phyloP scores from a whole-genome alignment of 2,329 filamentous ascomycete genomes.

The Trichothecium roseum region DNA sequence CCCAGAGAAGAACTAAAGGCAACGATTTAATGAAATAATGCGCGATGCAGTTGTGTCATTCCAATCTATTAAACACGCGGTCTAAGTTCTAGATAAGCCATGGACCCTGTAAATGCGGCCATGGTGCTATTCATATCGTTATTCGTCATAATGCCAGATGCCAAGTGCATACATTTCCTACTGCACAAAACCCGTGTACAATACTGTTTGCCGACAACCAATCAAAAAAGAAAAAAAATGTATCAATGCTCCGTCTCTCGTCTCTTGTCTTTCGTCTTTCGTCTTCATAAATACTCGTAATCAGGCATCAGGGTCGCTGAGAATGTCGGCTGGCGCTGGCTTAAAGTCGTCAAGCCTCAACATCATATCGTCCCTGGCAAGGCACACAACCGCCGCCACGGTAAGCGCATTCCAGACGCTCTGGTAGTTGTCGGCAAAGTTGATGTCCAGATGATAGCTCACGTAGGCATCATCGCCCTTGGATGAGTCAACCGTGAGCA shows the following conservation, averaged over 20 bases:
- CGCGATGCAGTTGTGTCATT: too few relatives aligned
- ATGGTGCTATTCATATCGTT: background rate
- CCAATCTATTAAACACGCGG: too few relatives aligned
- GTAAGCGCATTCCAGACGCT: conserved; percentile 35
- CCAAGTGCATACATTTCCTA: background rate
- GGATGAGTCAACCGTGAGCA: conserved; percentile 28
- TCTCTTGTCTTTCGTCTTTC: too few relatives aligned
- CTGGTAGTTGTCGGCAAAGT: conserved; percentile 27
- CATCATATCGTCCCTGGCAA: conserved; percentile 29
- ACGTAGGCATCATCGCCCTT: conserved; percentile 23
- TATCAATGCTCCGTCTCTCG: too few relatives aligned
- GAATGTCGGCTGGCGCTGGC: conserved; percentile 13
- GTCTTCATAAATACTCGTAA: background rate
- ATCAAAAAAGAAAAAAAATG: too few relatives aligned
- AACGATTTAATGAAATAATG: too few relatives aligned
- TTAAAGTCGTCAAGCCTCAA: conserved; percentile 23
- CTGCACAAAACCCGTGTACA: too few relatives aligned
- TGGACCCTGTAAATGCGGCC: too few relatives aligned
- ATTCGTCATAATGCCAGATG: background rate
- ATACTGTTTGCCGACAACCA: too few relatives aligned
- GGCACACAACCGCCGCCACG: conserved; percentile 26
- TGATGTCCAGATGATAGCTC: conserved; percentile 30
- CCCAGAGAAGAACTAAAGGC: too few relatives aligned
- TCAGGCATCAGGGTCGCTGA: conserved; percentile 28
- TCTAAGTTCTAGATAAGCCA: too few relatives aligned